Evolutionary conservation across 768 basidiomycete species (phyloP).

Genomic region (Pleurotus ostreatus): DNA sequence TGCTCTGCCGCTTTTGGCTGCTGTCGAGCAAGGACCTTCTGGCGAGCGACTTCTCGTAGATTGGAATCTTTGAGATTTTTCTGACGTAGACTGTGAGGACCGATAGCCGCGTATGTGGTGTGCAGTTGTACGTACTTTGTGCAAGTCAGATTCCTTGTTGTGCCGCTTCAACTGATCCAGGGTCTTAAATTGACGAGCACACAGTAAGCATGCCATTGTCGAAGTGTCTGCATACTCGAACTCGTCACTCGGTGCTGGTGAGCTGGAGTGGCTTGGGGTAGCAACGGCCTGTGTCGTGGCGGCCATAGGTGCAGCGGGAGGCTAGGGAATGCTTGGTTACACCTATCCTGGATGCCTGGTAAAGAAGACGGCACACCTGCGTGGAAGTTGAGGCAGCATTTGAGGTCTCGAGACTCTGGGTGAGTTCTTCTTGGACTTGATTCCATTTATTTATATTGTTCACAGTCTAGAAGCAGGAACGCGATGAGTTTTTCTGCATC

Average conservation of each 20-base stretch:
- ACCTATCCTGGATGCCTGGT: background rate
- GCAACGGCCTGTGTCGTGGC: background rate
- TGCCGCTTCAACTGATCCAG: slow-evolving; percentile 84
- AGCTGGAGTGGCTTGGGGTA: slow-evolving; percentile 17
- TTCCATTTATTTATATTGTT: slow-evolving; percentile 98
- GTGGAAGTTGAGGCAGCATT: slow-evolving; percentile 16
- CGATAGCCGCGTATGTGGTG: slow-evolving; percentile 11
- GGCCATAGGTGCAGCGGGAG: background rate
- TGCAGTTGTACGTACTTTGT: slow-evolving; percentile 73
- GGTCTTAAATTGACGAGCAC: slow-evolving; percentile 89
- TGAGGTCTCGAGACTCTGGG: slow-evolving; percentile 32
- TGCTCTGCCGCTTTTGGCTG: slow-evolving; percentile 31
- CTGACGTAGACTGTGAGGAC: slow-evolving; percentile 41
- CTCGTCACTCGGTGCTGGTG: slow-evolving; percentile 50
- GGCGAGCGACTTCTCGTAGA: slow-evolving; percentile 68
- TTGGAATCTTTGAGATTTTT: slow-evolving; percentile 78
- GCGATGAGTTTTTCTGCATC: background rate
- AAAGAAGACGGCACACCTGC: slow-evolving; percentile 31
- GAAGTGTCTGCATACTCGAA: slow-evolving; percentile 81
- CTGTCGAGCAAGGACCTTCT: slow-evolving; percentile 54
- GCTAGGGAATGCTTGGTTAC: background rate
- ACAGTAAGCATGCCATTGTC: slow-evolving; percentile 81
- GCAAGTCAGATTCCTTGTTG: slow-evolving; percentile 89
- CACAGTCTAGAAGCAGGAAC: slow-evolving; percentile 52
- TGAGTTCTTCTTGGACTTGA: slow-evolving; percentile 86